phyloP scores from a whole-genome alignment of 1,139 yeast genomes.

The Yamadazyma sp. region DNA sequence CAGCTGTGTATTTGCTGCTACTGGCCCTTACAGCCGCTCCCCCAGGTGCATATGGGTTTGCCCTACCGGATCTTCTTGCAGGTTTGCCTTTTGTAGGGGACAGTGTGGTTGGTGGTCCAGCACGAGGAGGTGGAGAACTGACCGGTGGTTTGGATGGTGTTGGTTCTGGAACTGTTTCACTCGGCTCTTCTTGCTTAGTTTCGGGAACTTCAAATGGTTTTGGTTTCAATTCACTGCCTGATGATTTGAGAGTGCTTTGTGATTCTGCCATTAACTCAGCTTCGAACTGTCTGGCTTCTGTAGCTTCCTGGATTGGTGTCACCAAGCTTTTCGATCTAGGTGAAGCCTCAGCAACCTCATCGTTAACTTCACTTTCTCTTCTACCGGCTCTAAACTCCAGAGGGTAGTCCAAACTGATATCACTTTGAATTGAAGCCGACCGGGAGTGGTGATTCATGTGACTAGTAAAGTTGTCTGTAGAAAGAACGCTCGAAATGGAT shows the following conservation, averaged over 20 bases:
- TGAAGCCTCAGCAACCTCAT: neutral
- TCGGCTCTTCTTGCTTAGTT: neutral
- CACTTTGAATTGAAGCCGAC: constrained; percentile 35
- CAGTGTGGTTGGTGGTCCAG: constrained; percentile 10
- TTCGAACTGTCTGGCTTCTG: constrained; percentile 1
- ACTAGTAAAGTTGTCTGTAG: constrained; percentile 22
- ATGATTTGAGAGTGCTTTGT: neutral
- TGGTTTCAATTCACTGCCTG: neutral
- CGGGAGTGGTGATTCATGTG: constrained; percentile 1
- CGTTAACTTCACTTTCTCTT: constrained; percentile 12
- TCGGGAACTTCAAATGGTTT: neutral
- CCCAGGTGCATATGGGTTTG: constrained; percentile 47
- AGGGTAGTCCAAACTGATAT: constrained; percentile 33
- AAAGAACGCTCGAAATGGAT: constrained; percentile 26
- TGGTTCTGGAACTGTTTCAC: neutral
- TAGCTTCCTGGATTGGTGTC: constrained; percentile 4
- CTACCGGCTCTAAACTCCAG: constrained; percentile 21
- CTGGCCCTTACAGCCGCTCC: constrained; percentile 5
- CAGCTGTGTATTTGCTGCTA: constrained; percentile 15
- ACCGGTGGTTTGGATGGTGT: constrained; percentile 10
- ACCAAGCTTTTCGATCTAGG: neutral
- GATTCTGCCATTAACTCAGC: neutral
- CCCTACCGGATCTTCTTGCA: constrained; percentile 11
- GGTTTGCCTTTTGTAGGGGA: constrained; percentile 8
- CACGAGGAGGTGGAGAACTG: constrained; percentile 2